Base-by-base conservation (phyloP, 257 asterid species). In the Fraxinus americana region DNA sequence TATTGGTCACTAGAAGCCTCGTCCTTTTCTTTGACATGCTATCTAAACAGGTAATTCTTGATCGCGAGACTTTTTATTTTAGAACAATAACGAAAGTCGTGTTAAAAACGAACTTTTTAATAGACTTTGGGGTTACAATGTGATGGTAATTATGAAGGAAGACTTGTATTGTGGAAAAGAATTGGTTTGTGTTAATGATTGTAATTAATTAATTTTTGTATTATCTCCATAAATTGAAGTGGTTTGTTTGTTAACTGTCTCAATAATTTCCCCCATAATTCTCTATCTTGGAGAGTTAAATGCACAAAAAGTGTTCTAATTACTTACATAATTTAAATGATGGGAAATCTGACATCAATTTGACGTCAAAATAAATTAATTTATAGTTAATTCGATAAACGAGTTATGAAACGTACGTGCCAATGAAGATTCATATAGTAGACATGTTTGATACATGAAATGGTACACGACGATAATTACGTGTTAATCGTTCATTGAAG, bases 211-310 rank as follows among this genome's bases (percentile, higher is more conserved):
- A 23, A 78, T 78, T 76, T 65, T 67, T 74, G 80, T 75, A 73
- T 78, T 50, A 17, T 77, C 73, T 80, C 78, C 77, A 75, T 80
- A 36, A 73, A 73, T 85, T 54, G 59, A 25, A 75, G 80, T 79
- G 79, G 83, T 85, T 82, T 75, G 81, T 67, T 82, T 29, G 83
- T 77, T 85, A 74, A 76, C 48, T 79, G 67, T 75, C 75, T 75
- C 85, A 82, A 85, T 77, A 82, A 79, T 85, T 85, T 79, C 84
- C 83, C 39, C 66, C 82, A 79, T 79, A 66, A 83, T 79, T 78
- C 85, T 81, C 84, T 81, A 78, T 81, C 75, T 72, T 75, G 16
- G 65, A 75, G 72, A 50, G 36, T 63, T 70, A 57, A 69, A 43
- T 39, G 50, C 77, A 70, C 65, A 71, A 41, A 9, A 41, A 41